Conservation (phyloP, 108 stramenopile species). For the Nitzschia sp. region DNA sequence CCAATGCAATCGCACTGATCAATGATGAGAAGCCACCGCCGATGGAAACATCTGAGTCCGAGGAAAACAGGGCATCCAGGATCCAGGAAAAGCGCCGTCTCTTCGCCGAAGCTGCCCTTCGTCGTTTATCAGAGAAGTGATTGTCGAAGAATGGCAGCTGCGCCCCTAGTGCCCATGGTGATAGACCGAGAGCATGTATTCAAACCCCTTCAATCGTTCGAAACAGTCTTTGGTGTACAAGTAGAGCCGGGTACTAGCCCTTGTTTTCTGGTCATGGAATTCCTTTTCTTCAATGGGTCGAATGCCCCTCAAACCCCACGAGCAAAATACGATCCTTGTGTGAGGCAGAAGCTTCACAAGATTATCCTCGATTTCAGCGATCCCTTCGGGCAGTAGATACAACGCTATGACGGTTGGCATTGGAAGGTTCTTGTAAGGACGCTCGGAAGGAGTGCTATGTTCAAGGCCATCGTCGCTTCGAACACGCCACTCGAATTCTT, state of each 20-base stretch:
- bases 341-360: slow-evolving; percentile 13
- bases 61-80: neutral
- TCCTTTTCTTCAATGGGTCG: neutral
- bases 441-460: neutral
- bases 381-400: slow-evolving; percentile 30
- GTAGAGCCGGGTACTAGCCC: slow-evolving; percentile 4
- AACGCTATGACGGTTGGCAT: slow-evolving; percentile 25
- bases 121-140: neutral
- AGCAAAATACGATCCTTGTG: slow-evolving; percentile 22
- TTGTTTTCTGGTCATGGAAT: neutral
- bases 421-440: slow-evolving; percentile 1
- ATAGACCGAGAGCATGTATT: slow-evolving; percentile 17
- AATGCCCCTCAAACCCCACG: slow-evolving; percentile 24
- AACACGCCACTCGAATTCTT: slow-evolving; percentile 5
- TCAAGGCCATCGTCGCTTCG: neutral
- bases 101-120: neutral
- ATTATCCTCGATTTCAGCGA: slow-evolving; percentile 13
- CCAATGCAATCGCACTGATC: neutral
- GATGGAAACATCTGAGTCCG: neutral
- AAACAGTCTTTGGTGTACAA: slow-evolving; percentile 17
- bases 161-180: slow-evolving; percentile 4
- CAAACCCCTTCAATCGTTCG: slow-evolving; percentile 11
- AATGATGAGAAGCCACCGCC: neutral
- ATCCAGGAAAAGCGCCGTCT: slow-evolving; percentile 7
- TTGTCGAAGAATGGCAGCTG: too few species aligned